phyloP scores from a whole-genome alignment of 176 grass and related monocot species.

The Rhynchospora breviuscula region DNA sequence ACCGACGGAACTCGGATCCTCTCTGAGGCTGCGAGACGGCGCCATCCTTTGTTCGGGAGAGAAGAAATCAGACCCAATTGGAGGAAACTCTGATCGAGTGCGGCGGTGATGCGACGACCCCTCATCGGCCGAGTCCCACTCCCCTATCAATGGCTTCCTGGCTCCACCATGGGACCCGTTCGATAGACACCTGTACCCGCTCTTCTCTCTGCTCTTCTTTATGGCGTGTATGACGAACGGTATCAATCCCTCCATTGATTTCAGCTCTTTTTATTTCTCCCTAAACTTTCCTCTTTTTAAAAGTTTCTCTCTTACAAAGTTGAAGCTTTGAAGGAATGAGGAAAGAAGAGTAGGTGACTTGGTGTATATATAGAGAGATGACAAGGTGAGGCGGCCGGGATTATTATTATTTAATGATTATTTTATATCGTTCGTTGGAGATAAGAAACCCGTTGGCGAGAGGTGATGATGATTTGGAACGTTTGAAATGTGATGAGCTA shows the following conservation, averaged over 20 bases:
- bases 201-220: constrained; percentile 43
- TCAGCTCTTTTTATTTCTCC: not conserved
- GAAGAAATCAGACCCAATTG: constrained; percentile 6
- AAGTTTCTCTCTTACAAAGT: not conserved
- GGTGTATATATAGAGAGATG: not conserved
- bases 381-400: not conserved
- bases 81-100: constrained; percentile 28
- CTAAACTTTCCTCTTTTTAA: not conserved
- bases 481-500: not conserved
- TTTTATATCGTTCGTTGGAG: not conserved
- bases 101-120: constrained; percentile 15
- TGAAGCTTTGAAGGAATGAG: not conserved
- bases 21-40: constrained; percentile 25
- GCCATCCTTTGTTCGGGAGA: not conserved
- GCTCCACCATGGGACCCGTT: constrained; percentile 39
- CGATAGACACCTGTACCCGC: constrained; percentile 36
- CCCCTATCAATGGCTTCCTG: constrained; percentile 38
- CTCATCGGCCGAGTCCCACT: constrained; percentile 33
- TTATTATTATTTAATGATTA: not conserved
- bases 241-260: constrained; percentile 71
- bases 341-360: not conserved
- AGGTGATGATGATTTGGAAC: not conserved
- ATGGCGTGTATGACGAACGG: constrained; percentile 71
- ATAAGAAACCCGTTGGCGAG: not conserved
- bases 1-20: constrained; percentile 11